A percentile compares a stretch with the other conserved stretches of the same genome.
Conservation (phyloP, 2,329 filamentous ascomycete species). For the Lecanoromycetidae sp. region DNA sequence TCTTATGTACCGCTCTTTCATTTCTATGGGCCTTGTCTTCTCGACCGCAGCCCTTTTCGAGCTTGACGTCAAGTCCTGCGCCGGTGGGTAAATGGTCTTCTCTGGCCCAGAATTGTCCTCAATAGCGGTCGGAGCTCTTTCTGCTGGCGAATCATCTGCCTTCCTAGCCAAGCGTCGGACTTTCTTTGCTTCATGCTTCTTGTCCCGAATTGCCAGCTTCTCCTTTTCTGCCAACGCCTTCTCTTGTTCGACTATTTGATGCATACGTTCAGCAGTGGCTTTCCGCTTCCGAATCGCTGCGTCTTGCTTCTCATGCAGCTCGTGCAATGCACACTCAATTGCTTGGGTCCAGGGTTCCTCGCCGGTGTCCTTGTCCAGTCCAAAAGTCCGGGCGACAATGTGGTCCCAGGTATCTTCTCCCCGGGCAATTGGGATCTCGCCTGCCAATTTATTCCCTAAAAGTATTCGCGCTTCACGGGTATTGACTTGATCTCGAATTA, state of each 20-base stretch:
- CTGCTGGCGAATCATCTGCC: not conserved
- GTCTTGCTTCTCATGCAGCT: slow-evolving; percentile 3
- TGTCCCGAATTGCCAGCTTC: slow-evolving; percentile 20
- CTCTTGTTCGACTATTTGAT: slow-evolving; percentile 38
- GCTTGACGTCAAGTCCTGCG: not conserved
- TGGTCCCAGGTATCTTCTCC: slow-evolving; percentile 41
- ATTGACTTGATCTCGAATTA: slow-evolving; percentile 42
- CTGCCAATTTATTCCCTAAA: slow-evolving; percentile 29
- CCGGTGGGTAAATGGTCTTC: not conserved
- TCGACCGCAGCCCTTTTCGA: not conserved
- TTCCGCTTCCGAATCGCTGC: slow-evolving; percentile 18
- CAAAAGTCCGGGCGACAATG: slow-evolving; percentile 22
- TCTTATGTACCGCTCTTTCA: not conserved
- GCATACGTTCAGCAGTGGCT: slow-evolving; percentile 31
- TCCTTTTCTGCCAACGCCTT: slow-evolving; percentile 30
- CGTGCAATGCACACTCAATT: slow-evolving; percentile 21
- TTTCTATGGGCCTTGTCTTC: slow-evolving; percentile 2
- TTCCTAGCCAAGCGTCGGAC: slow-evolving; percentile 3
- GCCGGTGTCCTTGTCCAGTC: slow-evolving; percentile 10
- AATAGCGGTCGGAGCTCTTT: not conserved
- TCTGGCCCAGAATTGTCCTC: not conserved
- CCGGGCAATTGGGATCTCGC: slow-evolving; percentile 29
- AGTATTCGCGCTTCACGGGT: slow-evolving; percentile 34
- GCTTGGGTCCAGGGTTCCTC: slow-evolving; percentile 22
- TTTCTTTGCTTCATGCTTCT: slow-evolving; percentile 13